Percentiles rank a stretch among this genome's conserved stretches.
Evolutionary conservation across 768 basidiomycete species (phyloP).

Genomic region (Tulasnella sp.): DNA sequence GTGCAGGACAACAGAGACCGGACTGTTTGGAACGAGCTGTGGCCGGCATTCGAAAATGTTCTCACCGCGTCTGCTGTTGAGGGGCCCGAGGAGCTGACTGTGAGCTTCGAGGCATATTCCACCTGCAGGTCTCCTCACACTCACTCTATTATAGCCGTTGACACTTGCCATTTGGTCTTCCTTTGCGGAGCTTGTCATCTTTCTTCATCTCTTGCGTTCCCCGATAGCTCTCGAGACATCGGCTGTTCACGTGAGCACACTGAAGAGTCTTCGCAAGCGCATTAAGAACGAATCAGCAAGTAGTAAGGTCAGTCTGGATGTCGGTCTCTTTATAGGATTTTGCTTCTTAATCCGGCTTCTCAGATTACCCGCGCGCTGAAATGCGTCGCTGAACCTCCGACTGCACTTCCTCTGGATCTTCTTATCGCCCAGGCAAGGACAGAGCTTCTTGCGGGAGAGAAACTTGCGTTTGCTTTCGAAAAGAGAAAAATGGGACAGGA

Average conservation of each 20-base stretch:
- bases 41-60: slow-evolving; percentile 53
- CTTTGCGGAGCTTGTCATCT: slow-evolving; percentile 57
- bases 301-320: slow-evolving; percentile 39
- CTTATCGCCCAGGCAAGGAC: slow-evolving; percentile 52
- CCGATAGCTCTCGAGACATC: slow-evolving; percentile 49
- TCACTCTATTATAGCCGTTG: slow-evolving; percentile 38
- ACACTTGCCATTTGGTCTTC: slow-evolving; percentile 50
- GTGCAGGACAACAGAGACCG: slow-evolving; percentile 29
- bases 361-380: slow-evolving; percentile 52
- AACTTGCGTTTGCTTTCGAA: slow-evolving; percentile 48
- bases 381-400: slow-evolving; percentile 44
- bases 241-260: slow-evolving; percentile 38
- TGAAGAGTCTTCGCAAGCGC: slow-evolving; percentile 45
- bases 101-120: neutral
- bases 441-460: slow-evolving; percentile 62
- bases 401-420: slow-evolving; percentile 39
- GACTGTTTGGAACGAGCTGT: slow-evolving; percentile 66
- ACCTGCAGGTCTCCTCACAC: neutral
- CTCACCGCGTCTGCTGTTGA: neutral
- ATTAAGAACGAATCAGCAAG: slow-evolving; percentile 42
- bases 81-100: neutral
- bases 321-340: neutral
- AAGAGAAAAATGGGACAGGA: neutral
- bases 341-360: neutral
- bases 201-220: slow-evolving; percentile 49